Evolutionary conservation across 768 basidiomycete species (phyloP).

Genomic region (Brasilioporus rufonigricans): DNA sequence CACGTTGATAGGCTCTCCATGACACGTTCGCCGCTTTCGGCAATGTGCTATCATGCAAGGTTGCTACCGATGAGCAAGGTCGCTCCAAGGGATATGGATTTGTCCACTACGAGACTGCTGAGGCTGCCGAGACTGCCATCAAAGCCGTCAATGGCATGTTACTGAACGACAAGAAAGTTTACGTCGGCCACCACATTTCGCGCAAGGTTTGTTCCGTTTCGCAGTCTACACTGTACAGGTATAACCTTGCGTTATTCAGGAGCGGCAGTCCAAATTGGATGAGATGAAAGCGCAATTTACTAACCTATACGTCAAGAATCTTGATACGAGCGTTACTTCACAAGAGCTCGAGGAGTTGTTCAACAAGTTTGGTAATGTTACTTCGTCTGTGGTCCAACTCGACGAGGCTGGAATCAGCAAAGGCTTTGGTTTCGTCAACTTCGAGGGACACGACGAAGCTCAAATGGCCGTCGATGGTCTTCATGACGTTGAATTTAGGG

Average conservation of each 20-base stretch:
- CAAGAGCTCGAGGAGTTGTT: conserved; percentile 88
- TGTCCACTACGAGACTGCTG: conserved; percentile 98
- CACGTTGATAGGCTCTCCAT: conserved; percentile 76
- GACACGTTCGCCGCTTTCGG: conserved; percentile 99
- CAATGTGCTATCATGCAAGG: conserved; percentile 98
- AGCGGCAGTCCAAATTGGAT: conserved; percentile 97
- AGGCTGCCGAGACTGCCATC: conserved; percentile 94
- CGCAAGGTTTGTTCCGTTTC: conserved; percentile 64
- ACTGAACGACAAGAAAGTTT: conserved; percentile 99
- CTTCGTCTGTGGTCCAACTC: conserved; percentile 80
- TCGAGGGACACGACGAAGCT: conserved; percentile 88
- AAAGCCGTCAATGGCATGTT: conserved; percentile 99
- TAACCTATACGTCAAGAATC: conserved; percentile 98
- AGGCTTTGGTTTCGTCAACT: conserved; percentile 99
- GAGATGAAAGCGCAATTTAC: conserved; percentile 98
- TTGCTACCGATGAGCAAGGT: conserved; percentile 94
- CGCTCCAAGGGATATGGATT: conserved; percentile 97
- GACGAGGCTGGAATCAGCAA: conserved; percentile 93
- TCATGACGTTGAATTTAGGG: conserved; percentile 80
- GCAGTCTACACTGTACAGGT: no score
- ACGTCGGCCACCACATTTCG: conserved; percentile 95
- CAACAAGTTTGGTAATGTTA: conserved; percentile 71
- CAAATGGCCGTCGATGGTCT: conserved; percentile 85
- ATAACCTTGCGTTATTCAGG: conserved; percentile 42
- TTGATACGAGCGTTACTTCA: conserved; percentile 79